These are phyloP conservation scores for Hemileia vastatrix DNA, from an alignment of 1,284 basidiomycete species.

Conservation along the genomic window DNA sequence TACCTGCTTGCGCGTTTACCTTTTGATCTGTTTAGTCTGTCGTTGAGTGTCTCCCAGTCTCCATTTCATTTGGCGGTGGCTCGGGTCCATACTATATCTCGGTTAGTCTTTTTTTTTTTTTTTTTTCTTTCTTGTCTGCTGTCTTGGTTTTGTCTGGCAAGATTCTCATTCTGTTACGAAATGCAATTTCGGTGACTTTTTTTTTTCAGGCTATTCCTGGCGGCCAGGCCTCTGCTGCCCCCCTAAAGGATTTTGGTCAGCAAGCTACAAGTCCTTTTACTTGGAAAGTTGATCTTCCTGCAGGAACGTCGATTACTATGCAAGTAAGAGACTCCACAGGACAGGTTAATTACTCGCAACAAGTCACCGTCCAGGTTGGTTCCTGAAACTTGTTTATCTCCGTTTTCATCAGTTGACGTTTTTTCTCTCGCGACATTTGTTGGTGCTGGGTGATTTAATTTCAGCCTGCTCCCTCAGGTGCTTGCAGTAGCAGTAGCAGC, in stretches of 20 bases:
- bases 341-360: slow-evolving; percentile 14
- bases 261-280: slow-evolving; percentile 32
- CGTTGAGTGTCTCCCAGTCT: slow-evolving; percentile 25
- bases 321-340: slow-evolving; percentile 37
- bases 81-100: slow-evolving; percentile 27
- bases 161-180: neutral
- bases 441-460: neutral
- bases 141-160: neutral
- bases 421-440: neutral
- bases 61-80: slow-evolving; percentile 22
- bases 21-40: slow-evolving; percentile 13
- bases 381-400: neutral
- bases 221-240: slow-evolving; percentile 30
- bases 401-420: neutral
- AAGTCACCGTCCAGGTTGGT: slow-evolving; percentile 13
- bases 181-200: neutral
- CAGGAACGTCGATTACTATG: slow-evolving; percentile 40
- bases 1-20: slow-evolving; percentile 1
- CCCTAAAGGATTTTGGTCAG: slow-evolving; percentile 29
- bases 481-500: too few relatives aligned
- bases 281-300: slow-evolving; percentile 40
- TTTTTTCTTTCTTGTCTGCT: neutral
- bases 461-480: too few relatives aligned
- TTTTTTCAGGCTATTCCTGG: slow-evolving; percentile 22
- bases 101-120: slow-evolving; percentile 16